Evolutionary conservation across 2,329 filamentous ascomycete species (phyloP).

Genomic region (Monilinia fructicola): DNA sequence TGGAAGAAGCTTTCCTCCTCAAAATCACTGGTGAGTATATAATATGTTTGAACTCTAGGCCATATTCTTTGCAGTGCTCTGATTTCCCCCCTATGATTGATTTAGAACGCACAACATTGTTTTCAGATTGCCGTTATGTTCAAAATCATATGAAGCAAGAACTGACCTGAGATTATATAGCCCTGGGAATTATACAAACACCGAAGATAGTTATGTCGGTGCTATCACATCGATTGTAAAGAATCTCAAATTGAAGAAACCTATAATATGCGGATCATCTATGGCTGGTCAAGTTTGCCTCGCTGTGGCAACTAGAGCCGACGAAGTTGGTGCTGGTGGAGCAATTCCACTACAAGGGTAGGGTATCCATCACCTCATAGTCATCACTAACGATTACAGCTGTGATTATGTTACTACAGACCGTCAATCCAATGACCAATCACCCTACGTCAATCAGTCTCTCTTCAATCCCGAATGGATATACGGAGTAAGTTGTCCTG

Average conservation of each 20-base stretch:
- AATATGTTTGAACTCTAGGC: background rate
- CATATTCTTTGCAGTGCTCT: background rate
- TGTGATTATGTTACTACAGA: conserved; percentile 9
- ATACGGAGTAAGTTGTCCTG: background rate
- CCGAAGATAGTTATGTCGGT: conserved; percentile 12
- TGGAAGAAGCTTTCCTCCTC: conserved; percentile 48
- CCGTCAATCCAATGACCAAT: conserved; percentile 12
- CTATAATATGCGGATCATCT: conserved; percentile 51
- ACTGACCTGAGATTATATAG: background rate
- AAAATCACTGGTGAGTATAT: conserved; percentile 37
- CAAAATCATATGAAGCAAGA: background rate
- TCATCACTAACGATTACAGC: background rate
- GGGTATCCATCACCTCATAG: conserved; percentile 20
- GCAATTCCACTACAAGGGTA: conserved; percentile 49
- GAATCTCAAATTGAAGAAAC: conserved; percentile 45
- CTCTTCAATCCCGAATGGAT: conserved; percentile 15
- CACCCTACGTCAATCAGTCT: conserved; percentile 9
- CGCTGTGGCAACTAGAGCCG: conserved; percentile 48
- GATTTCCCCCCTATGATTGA: background rate
- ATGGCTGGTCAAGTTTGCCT: conserved; percentile 52
- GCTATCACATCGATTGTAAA: conserved; percentile 42
- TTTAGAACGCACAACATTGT: background rate
- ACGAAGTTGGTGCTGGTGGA: conserved; percentile 48
- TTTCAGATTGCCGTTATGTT: no score
- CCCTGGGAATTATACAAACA: conserved; percentile 7